These are phyloP conservation scores for Chlorella sp. DNA, from an alignment of 139 green algal genomes.

Conservation along the genomic window DNA sequence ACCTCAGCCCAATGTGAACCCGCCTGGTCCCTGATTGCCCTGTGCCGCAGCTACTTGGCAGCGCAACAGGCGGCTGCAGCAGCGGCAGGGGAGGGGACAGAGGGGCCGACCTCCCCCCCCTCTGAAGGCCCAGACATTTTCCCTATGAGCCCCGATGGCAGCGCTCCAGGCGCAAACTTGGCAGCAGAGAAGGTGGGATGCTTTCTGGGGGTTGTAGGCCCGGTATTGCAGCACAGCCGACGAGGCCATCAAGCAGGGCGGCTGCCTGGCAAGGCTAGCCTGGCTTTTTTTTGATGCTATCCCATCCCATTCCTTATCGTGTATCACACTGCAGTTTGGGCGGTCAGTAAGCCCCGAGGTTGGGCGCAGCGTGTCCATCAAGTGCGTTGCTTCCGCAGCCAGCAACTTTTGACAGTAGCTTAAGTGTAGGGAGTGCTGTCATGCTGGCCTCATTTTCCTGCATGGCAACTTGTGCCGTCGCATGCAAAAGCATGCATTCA, in stretches of 20 bases:
- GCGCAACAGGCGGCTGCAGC: background rate
- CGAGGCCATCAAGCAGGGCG: no score
- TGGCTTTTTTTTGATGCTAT: background rate
- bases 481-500: no score
- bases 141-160: slow-evolving; percentile 17
- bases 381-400: slow-evolving; percentile 1
- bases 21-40: no score
- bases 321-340: background rate
- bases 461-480: no score
- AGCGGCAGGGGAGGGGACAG: background rate
- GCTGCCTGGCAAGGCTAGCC: no score
- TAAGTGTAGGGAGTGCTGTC: no score
- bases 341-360: background rate
- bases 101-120: background rate
- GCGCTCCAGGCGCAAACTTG: background rate
- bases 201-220: no score
- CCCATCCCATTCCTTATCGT: no score
- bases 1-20: no score
- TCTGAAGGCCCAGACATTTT: background rate
- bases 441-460: background rate
- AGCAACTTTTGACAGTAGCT: background rate
- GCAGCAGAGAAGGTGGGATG: no score
- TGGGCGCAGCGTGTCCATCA: slow-evolving; percentile 13
- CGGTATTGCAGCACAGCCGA: no score
- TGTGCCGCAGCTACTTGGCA: background rate